Base-by-base conservation (phyloP, 2,329 filamentous ascomycete genomes). In the Ilyonectria mors-panacis region DNA sequence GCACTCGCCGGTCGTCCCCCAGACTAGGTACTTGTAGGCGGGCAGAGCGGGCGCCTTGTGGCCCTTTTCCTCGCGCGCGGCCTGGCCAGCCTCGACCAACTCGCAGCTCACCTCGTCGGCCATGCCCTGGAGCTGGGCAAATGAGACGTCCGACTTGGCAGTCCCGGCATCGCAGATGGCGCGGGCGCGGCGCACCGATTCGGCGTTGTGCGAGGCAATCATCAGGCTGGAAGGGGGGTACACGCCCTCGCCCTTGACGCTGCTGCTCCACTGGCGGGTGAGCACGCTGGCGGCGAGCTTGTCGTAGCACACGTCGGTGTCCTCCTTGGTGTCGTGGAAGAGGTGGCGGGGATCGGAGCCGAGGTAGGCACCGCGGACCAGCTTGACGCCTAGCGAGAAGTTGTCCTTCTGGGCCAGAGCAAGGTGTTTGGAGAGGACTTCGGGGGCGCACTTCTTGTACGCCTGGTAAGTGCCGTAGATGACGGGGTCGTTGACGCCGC, bases 41-140 rank as follows among this genome's bases (percentile, higher is more conserved):
- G 92, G 86, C 45, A 92, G 83, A 8, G 72, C 67, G 15, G 73
- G 60, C 10, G 72, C 66, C 62, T 72, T 72, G 59, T 67, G 60
- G 19, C 69, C 72, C 82, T 67, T 70, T 50, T 70, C 70, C 57
- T 71, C 68, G 17, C 75, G 70, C 42, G 79, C 77, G 3, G 76
- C 73, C 59, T 77, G 76, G 59, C 77, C 76, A 10, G 81, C 80
- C 68, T 82, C 79, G 35, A 82, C 79, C 15, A 91, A 81, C 77
- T 90, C 88, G 77, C 89, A 91, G 78, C 92, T 94, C 59, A 98
- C 90, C 78, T 98, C 95, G 74, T 98, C 95, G 1, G 95, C 95
- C 95, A 98, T 98, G 45, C 95, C 95, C 83, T 95, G 93, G 1
- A 98, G 88, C 82, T 98, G 95, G 3, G 93, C 84, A 53, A 83